These are phyloP conservation scores for Pleurotus cornucopiae DNA, from an alignment of 768 basidiomycete genomes.

Conservation along the genomic window DNA sequence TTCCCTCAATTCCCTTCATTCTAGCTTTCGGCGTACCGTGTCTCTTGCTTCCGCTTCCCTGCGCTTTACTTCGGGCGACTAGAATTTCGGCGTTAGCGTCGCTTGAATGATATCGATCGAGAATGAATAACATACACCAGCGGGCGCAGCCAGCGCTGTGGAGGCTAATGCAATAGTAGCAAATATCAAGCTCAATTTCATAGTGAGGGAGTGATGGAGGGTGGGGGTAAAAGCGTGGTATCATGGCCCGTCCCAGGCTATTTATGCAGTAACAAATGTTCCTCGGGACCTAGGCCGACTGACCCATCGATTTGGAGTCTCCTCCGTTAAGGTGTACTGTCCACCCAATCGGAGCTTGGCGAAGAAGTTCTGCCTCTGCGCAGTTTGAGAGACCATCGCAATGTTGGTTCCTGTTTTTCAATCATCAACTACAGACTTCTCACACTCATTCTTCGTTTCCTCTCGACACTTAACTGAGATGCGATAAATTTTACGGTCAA, in stretches of 20 bases:
- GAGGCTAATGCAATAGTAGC: slow-evolving; percentile 1
- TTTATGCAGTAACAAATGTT: slow-evolving; percentile 8
- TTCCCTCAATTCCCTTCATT: neutral
- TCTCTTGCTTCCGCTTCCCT: slow-evolving; percentile 2
- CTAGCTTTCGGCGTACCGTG: neutral
- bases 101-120: neutral
- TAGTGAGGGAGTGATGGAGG: neutral
- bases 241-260: neutral
- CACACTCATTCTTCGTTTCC: slow-evolving; percentile 1
- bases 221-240: slow-evolving; percentile 4
- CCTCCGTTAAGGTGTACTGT: slow-evolving; percentile 5
- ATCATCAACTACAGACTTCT: neutral
- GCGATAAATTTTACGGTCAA: neutral
- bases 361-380: slow-evolving; percentile 6
- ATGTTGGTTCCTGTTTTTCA: slow-evolving; percentile 6
- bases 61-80: neutral
- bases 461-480: neutral
- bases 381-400: slow-evolving; percentile 7
- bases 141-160: slow-evolving; percentile 1
- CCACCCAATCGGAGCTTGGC: slow-evolving; percentile 7
- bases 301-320: slow-evolving; percentile 6
- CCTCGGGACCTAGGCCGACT: slow-evolving; percentile 9
- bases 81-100: neutral
- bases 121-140: neutral
- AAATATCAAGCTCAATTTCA: slow-evolving; percentile 3